Evolutionary conservation across 1,139 yeast species (phyloP).

Genomic region (Zhuliangozyma blackwelliae): DNA sequence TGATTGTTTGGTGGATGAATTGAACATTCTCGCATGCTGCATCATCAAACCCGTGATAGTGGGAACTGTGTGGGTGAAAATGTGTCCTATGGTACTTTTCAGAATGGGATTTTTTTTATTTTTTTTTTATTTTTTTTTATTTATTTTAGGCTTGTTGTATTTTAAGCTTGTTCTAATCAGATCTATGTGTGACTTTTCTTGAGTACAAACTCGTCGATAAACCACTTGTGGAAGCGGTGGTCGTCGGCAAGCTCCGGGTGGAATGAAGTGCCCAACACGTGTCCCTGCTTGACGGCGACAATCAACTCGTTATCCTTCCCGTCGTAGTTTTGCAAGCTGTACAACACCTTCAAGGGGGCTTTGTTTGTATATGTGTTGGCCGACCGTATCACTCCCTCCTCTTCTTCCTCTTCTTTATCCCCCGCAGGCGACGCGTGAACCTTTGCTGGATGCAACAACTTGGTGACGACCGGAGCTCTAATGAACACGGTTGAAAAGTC

Average conservation of each 20-base stretch:
- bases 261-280: conserved; percentile 68
- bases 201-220: conserved; percentile 53
- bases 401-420: conserved; percentile 5
- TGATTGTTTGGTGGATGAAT: conserved; percentile 4
- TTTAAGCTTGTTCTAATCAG: no score
- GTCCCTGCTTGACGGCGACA: conserved; percentile 73
- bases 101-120: neutral
- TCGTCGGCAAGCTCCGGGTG: conserved; percentile 81
- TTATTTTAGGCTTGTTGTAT: no score
- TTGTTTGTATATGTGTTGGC: conserved; percentile 23
- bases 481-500: conserved; percentile 64
- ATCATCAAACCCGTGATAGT: no score
- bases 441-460: no score
- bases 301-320: conserved; percentile 33
- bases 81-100: neutral
- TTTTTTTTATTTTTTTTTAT: conserved; percentile 1
- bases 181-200: no score
- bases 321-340: conserved; percentile 21
- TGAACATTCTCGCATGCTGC: conserved; percentile 30
- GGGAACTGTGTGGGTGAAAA: neutral
- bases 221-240: conserved; percentile 67
- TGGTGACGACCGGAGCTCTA: conserved; percentile 70
- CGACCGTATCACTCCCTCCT: conserved; percentile 21
- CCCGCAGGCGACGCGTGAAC: no score
- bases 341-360: conserved; percentile 40